These are phyloP conservation scores for Coniochaeta ligniaria DNA, from an alignment of 2,329 filamentous ascomycete species.

Conservation along the genomic window DNA sequence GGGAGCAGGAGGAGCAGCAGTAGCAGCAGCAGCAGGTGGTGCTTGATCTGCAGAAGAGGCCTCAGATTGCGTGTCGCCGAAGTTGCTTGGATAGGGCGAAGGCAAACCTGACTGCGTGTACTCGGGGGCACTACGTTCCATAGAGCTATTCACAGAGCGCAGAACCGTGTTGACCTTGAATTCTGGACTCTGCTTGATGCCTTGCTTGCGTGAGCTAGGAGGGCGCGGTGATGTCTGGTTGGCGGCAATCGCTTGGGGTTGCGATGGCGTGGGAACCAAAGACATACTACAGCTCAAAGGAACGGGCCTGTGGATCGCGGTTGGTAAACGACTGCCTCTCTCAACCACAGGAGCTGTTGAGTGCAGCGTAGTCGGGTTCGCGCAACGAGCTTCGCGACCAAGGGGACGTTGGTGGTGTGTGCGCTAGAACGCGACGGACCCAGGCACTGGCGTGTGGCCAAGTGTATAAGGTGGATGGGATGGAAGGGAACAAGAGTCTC, in stretches of 20 bases:
- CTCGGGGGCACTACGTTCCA: slow-evolving; percentile 60
- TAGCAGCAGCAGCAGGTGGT: slow-evolving; percentile 88
- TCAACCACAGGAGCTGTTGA: neutral
- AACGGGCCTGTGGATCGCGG: slow-evolving; percentile 3
- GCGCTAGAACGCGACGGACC: neutral
- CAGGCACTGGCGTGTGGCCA: neutral
- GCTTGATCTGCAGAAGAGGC: slow-evolving; percentile 79
- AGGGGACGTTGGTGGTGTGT: neutral
- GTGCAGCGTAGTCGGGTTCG: neutral
- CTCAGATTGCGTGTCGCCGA: slow-evolving; percentile 74
- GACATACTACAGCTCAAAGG: slow-evolving; percentile 12
- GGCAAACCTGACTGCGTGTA: slow-evolving; percentile 87
- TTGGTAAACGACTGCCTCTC: neutral
- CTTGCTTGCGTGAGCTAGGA: slow-evolving; percentile 10
- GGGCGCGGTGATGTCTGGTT: slow-evolving; percentile 9
- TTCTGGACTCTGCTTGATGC: slow-evolving; percentile 1
- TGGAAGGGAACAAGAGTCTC: neutral
- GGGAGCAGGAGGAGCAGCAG: slow-evolving; percentile 83
- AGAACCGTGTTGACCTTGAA: slow-evolving; percentile 1
- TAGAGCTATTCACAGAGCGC: slow-evolving; percentile 10
- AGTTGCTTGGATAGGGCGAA: slow-evolving; percentile 60
- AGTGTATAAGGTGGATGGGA: slow-evolving; percentile 1
- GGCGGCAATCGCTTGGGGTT: slow-evolving; percentile 9
- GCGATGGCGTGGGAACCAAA: slow-evolving; percentile 9
- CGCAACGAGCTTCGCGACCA: neutral